Evolutionary conservation across 2,329 filamentous ascomycete species (phyloP), one percentile per base, ranked within the genome.

Genomic region (Xylariales sp.): DNA sequence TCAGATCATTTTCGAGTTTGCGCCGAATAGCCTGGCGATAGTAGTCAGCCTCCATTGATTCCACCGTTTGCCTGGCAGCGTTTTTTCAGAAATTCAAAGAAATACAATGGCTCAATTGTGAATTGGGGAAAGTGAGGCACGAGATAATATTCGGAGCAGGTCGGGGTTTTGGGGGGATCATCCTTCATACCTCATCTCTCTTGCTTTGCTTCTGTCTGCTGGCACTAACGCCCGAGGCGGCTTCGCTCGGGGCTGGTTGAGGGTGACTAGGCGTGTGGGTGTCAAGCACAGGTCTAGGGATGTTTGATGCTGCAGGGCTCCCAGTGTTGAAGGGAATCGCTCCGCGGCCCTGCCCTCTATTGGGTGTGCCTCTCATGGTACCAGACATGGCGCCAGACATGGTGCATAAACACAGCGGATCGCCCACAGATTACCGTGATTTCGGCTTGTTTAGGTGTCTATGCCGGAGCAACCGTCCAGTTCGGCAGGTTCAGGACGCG

Each of bases 191-290:
- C 85, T 98, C 93, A 83, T 98, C 93, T 66, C 90, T 83, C 71
- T 97, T 97, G 52, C 83, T 85, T 74, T 96, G 91, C 70, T 96
- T 96, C 65, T 93, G 87, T 58, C 93, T 82, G 65, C 91, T 97
- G 53, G 89, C 87, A 67, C 88, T 96, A 68, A 96, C 78, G 19
- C 51, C 52, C 28, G 85, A 82, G 39, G 88, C 86, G 43, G 61
- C 66, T 52, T 85, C 84, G 66, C 69, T 79, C 47, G 71, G 69
- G 49, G 74, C 38, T n/a, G 52, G 52, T 33, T 52, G 66, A 27
- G 55, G 46, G 42, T 54, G 51, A 47, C 59, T 65, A 28, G 59
- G 58, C 41, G 44, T 21, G 38, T 72, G 68, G 42, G 62, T 62
- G 35, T 89, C 85, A 46, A 79, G 70, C 35, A 85, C 78, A 31